These are phyloP conservation scores for Aspergillus baeticus DNA, from an alignment of 495 filamentous ascomycete genomes.

Conservation along the genomic window DNA sequence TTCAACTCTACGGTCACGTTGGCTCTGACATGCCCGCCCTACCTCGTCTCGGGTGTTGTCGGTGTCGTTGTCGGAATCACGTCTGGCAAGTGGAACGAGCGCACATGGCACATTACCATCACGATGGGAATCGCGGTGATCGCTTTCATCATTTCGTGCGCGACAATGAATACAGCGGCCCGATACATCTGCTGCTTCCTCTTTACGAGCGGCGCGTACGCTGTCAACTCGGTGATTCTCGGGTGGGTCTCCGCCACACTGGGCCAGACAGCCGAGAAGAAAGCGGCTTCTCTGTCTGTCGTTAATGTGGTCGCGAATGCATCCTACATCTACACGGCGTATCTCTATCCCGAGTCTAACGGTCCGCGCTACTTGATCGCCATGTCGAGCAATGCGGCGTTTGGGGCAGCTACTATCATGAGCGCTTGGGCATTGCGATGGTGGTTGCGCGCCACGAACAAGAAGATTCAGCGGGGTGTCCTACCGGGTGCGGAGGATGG, in stretches of 20 bases:
- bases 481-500: not conserved
- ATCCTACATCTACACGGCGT: slow-evolving; percentile 10
- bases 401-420: not conserved
- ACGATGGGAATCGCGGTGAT: slow-evolving; percentile 33
- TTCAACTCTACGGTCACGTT: slow-evolving; percentile 50
- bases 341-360: slow-evolving; percentile 13
- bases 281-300: slow-evolving; percentile 9
- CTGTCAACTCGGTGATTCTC: slow-evolving; percentile 48
- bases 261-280: slow-evolving; percentile 50
- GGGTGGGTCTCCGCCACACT: slow-evolving; percentile 54
- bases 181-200: slow-evolving; percentile 53
- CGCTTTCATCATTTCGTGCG: slow-evolving; percentile 45
- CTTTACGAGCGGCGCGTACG: slow-evolving; percentile 44
- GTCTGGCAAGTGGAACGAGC: slow-evolving; percentile 43
- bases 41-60: slow-evolving; percentile 41
- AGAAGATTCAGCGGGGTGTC: not conserved
- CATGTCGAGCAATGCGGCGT: not conserved
- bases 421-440: not conserved
- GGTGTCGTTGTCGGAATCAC: slow-evolving; percentile 42
- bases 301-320: slow-evolving; percentile 15
- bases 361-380: slow-evolving; percentile 12
- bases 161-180: slow-evolving; percentile 40
- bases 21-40: slow-evolving; percentile 53
- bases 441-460: not conserved
- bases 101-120: slow-evolving; percentile 43